Base-by-base conservation (phyloP, 352 stramenopile genomes). In the Globisporangium radiosum region DNA sequence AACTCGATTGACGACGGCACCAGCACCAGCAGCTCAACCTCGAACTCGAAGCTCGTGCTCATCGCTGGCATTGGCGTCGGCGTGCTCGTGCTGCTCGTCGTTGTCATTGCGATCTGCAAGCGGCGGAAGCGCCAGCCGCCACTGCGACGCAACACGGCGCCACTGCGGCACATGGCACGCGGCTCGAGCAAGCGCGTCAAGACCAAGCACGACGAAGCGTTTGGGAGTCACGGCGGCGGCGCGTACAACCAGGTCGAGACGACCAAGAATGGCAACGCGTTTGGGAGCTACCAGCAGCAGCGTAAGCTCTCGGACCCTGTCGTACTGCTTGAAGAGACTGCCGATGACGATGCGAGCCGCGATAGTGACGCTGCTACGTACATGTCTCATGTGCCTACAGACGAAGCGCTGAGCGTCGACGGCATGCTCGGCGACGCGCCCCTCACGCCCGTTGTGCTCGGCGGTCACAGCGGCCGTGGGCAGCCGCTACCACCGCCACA, bases 201-300 rank as follows among this genome's bases (percentile, higher is more conserved):
- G 48, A 79, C 58, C 45, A 78, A 86, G 66, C 65, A 60, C 19
- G 66, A 72, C 11, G 74, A 82, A 15, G 56, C 59, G n/a, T 69
- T 69, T 19, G 36, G 63, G 6, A 63, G 70, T 13, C 38, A 39
- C 37, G 38, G 52, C 10, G 44, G 19, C 70, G 33, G 19, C n/a
- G 36, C 68, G 59, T 89, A 85, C 71, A 78, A 74, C 58, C 82
- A 78, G 63, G 65, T 81, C 14, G 69, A 82, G 60, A 81, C 73
- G 42, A 80, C 63, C 60, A 89, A 87, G 56, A 64, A 65, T 52
- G 74, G 59, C 36, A 72, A 55, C 36, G 58, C 39, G n/a, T 69
- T 58, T 36, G 63, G 57, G 14, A 57, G 54, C 53, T 76, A 79
- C 62, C 54, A 69, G 47, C 59, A 69, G 37, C 72, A 25, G 19